phyloP scores from a whole-genome alignment of 176 grass and related monocot genomes.

The Carex pumila region DNA sequence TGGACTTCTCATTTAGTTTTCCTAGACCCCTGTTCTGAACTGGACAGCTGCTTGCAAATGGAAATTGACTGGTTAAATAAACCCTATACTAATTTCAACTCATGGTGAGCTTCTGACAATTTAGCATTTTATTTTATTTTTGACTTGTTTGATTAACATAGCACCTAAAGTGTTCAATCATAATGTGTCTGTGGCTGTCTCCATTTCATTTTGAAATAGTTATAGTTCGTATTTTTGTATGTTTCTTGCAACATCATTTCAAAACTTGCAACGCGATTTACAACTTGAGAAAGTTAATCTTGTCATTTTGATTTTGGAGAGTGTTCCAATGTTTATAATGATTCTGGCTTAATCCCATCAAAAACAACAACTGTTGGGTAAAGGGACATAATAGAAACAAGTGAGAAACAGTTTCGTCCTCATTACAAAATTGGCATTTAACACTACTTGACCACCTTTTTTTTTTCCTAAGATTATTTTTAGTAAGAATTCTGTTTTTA shows the following conservation, averaged over 20 bases:
- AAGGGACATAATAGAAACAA: too few species aligned
- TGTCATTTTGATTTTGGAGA: not conserved
- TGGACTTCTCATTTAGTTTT: not conserved
- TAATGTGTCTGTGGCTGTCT: too few species aligned
- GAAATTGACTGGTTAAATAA: not conserved
- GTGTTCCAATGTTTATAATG: too few species aligned
- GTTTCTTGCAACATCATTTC: not conserved
- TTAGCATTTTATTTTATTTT: not conserved
- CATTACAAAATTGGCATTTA: too few species aligned
- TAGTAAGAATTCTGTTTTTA: too few species aligned
- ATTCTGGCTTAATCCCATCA: too few species aligned
- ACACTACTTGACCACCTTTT: too few species aligned
- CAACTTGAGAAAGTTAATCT: not conserved
- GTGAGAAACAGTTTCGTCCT: too few species aligned
- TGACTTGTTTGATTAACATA: not conserved
- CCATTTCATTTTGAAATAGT: not conserved
- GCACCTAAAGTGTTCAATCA: not conserved
- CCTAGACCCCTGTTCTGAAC: not conserved
- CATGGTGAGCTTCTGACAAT: constrained; percentile 1
- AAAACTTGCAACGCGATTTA: not conserved
- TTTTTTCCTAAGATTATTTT: too few species aligned
- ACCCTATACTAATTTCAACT: not conserved
- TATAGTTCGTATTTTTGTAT: not conserved
- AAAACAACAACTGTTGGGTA: too few species aligned
- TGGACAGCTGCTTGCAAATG: not conserved